A percentile compares a stretch with the other conserved stretches of the same genome.
Conservation (phyloP, 345 rosid genomes). For the Limnanthes douglasii region DNA sequence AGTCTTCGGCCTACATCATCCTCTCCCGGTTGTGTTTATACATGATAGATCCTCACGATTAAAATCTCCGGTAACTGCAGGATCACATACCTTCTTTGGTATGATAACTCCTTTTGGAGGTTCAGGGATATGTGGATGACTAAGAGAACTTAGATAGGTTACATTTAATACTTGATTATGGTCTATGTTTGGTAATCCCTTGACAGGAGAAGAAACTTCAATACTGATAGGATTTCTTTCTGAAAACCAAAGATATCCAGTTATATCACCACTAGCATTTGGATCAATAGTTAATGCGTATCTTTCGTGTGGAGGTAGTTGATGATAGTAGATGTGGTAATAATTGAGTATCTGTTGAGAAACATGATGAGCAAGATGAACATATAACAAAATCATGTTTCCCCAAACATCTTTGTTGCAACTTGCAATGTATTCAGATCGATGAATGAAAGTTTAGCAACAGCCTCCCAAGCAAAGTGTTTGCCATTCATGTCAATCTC, state of each 20-base stretch:
- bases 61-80: too few species aligned
- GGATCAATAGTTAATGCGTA: conserved; percentile 16
- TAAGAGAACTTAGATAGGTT: conserved; percentile 43
- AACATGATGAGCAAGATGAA: conserved; percentile 33
- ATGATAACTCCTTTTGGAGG: conserved; percentile 58
- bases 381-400: conserved; percentile 38
- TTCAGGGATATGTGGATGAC: conserved; percentile 46
- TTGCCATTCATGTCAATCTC: conserved; percentile 82
- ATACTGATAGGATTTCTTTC: too few species aligned
- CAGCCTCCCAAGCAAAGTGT: conserved; percentile 77
- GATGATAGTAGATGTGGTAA: conserved; percentile 8
- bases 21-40: too few species aligned
- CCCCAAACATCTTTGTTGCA: conserved; percentile 53
- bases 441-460: conserved; percentile 63
- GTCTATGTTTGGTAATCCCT: too few species aligned
- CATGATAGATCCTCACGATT: too few species aligned
- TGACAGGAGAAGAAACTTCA: too few species aligned
- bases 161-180: too few species aligned
- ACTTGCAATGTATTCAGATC: conserved; percentile 43
- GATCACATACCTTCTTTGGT: conserved; percentile 85
- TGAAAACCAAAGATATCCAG: conserved; percentile 41
- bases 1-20: too few species aligned
- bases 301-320: conserved; percentile 17
- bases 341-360: conserved; percentile 15
- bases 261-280: conserved; percentile 50